Conservation (phyloP, 768 basidiomycete genomes). For the Amanita pallidorosea region DNA sequence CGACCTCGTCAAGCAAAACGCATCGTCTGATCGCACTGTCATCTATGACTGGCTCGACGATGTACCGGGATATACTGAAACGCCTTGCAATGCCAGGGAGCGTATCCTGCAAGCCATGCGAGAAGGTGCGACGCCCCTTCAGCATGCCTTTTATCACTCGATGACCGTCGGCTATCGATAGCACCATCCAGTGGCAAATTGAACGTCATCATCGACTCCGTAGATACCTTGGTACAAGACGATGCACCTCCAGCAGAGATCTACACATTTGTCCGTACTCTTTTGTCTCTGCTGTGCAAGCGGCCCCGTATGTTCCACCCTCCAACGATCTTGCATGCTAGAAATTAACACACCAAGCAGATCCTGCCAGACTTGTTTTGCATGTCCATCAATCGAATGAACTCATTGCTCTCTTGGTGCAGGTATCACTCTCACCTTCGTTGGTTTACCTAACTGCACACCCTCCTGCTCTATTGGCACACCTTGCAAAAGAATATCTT, state of each 20-base stretch:
- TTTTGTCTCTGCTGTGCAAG: slow-evolving; percentile 32
- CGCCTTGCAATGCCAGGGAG: slow-evolving; percentile 19
- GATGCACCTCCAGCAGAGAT: slow-evolving; percentile 41
- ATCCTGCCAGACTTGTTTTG: slow-evolving; percentile 46
- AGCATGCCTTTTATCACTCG: neutral
- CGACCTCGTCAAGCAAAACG: slow-evolving; percentile 20
- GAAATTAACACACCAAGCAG: slow-evolving; percentile 16
- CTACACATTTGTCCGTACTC: slow-evolving; percentile 37
- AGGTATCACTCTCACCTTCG: slow-evolving; percentile 54
- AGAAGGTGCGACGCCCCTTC: slow-evolving; percentile 20
- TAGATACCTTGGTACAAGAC: slow-evolving; percentile 55
- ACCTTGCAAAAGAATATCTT: slow-evolving; percentile 63
- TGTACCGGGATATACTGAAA: slow-evolving; percentile 43
- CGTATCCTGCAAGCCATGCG: slow-evolving; percentile 31
- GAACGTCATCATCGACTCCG: slow-evolving; percentile 60
- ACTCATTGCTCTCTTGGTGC: slow-evolving; percentile 43
- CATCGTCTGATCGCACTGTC: slow-evolving; percentile 19
- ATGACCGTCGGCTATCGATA: neutral
- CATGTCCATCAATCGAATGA: slow-evolving; percentile 41
- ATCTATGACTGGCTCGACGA: slow-evolving; percentile 38
- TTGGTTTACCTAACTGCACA: slow-evolving; percentile 58
- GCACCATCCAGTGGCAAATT: slow-evolving; percentile 14
- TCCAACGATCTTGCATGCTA: slow-evolving; percentile 1
- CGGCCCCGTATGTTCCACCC: slow-evolving; percentile 36
- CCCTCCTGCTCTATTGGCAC: slow-evolving; percentile 55